These are phyloP conservation scores for Hymenoscyphus fraxineus DNA, from an alignment of 2,329 filamentous ascomycete species.

Conservation along the genomic window DNA sequence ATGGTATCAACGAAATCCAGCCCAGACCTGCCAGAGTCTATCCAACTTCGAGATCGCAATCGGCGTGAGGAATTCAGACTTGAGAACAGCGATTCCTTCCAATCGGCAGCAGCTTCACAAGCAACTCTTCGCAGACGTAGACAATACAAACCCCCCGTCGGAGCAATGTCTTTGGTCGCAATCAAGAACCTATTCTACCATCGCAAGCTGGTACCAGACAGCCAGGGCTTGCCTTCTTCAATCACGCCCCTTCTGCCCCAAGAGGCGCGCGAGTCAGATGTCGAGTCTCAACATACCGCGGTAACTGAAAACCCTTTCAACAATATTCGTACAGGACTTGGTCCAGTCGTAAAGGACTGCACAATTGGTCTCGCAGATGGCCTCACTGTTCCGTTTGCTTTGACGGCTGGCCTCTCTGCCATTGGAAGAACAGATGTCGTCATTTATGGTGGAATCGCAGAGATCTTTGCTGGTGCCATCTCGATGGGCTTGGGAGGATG, in stretches of 20 bases:
- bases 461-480: constrained; percentile 58
- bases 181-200: constrained; percentile 34
- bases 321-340: constrained; percentile 28
- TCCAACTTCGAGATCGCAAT: constrained; percentile 4
- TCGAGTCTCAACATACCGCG: constrained; percentile 29
- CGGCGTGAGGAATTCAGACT: neutral
- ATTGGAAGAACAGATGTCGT: constrained; percentile 50
- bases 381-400: constrained; percentile 59
- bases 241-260: constrained; percentile 21
- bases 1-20: neutral
- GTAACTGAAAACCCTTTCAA: constrained; percentile 28
- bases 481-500: constrained; percentile 62
- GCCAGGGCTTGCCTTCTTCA: constrained; percentile 21
- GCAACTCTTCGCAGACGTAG: constrained; percentile 18
- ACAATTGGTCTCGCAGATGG: constrained; percentile 62
- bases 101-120: constrained; percentile 5
- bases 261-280: constrained; percentile 16
- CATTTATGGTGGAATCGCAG: constrained; percentile 56
- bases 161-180: constrained; percentile 32
- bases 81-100: neutral
- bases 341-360: constrained; percentile 44
- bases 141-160: constrained; percentile 13
- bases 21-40: neutral
- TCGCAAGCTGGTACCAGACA: constrained; percentile 9
- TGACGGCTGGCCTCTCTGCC: constrained; percentile 53